Evolutionary conservation across 306 rosid species (phyloP).

Genomic region (Vigna nakashimae): DNA sequence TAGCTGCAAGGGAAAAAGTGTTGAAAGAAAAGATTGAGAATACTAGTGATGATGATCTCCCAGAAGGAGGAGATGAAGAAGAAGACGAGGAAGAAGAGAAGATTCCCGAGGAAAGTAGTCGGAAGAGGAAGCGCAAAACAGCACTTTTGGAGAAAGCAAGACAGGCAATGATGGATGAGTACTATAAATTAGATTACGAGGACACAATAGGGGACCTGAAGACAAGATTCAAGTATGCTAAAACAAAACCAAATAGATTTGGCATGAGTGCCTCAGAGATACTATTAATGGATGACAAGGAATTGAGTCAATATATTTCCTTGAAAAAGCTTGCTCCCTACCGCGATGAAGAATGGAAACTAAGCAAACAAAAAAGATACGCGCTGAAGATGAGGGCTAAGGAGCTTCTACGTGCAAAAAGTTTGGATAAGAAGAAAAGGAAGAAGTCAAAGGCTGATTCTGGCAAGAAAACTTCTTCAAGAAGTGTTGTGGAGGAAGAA

Average conservation of each 20-base stretch:
- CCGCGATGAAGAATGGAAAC: slow-evolving; percentile 79
- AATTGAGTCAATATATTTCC: slow-evolving; percentile 79
- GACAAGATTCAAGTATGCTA: slow-evolving; percentile 90
- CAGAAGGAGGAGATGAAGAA: slow-evolving; percentile 45
- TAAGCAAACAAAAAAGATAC: slow-evolving; percentile 62
- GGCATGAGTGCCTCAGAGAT: slow-evolving; percentile 72
- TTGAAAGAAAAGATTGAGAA: slow-evolving; percentile 58
- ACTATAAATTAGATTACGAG: slow-evolving; percentile 85
- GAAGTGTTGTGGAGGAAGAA: slow-evolving; percentile 40
- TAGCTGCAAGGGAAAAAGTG: slow-evolving; percentile 69
- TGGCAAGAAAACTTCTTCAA: slow-evolving; percentile 46
- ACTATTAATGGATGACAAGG: slow-evolving; percentile 72
- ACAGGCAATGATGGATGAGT: slow-evolving; percentile 88
- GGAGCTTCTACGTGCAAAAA: slow-evolving; percentile 59
- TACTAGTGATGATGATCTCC: slow-evolving; percentile 38
- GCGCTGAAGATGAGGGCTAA: slow-evolving; percentile 67
- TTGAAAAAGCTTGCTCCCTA: slow-evolving; percentile 90
- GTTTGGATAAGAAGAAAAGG: slow-evolving; percentile 40
- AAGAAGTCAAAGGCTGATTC: slow-evolving; percentile 51
- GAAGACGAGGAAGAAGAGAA: slow-evolving; percentile 41
- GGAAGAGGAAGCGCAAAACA: slow-evolving; percentile 75
- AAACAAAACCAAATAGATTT: slow-evolving; percentile 69
- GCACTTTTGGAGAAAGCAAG: slow-evolving; percentile 88
- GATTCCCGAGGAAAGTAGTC: slow-evolving; percentile 57
- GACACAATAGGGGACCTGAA: slow-evolving; percentile 88